Conservation (phyloP, 257 asterid genomes). For the Pogostemon cablin region DNA sequence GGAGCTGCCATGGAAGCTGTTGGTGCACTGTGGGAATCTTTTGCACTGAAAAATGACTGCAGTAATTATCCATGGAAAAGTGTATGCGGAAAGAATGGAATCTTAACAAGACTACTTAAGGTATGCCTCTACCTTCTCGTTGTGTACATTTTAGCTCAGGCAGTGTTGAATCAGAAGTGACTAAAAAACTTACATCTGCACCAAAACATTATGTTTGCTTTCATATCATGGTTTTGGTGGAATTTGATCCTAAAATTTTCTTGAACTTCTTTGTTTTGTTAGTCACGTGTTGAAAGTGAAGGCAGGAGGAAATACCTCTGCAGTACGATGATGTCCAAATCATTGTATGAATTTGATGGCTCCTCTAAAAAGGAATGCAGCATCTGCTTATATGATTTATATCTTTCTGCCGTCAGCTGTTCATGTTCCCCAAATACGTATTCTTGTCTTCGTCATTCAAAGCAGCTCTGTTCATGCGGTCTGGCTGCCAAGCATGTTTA, state of each 20-base stretch:
- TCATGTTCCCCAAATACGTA: conserved; percentile 64
- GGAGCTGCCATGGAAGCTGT: conserved; percentile 74
- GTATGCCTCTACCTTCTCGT: conserved; percentile 42
- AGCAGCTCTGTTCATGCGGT: conserved; percentile 63
- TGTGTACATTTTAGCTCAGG: background rate
- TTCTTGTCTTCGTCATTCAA: conserved; percentile 64
- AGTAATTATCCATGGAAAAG: conserved; percentile 46
- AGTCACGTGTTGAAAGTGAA: conserved; percentile 66
- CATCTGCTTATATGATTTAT: conserved; percentile 66
- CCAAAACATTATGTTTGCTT: background rate
- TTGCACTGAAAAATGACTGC: conserved; percentile 25
- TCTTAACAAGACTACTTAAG: conserved; percentile 64
- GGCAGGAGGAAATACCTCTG: conserved; percentile 52
- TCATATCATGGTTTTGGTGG: background rate
- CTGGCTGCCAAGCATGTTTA: conserved; percentile 51
- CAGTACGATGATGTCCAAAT: conserved; percentile 34
- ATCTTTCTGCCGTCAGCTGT: conserved; percentile 69
- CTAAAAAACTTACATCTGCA: background rate
- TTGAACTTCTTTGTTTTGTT: conserved; percentile 3
- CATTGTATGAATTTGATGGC: conserved; percentile 44
- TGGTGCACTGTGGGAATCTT: conserved; percentile 50
- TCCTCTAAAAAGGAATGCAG: conserved; percentile 57
- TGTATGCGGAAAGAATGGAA: conserved; percentile 54
- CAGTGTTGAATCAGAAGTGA: background rate
- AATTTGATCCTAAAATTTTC: background rate